Evolutionary conservation across 306 rosid species (phyloP).

Genomic region (Crotalaria pallida): DNA sequence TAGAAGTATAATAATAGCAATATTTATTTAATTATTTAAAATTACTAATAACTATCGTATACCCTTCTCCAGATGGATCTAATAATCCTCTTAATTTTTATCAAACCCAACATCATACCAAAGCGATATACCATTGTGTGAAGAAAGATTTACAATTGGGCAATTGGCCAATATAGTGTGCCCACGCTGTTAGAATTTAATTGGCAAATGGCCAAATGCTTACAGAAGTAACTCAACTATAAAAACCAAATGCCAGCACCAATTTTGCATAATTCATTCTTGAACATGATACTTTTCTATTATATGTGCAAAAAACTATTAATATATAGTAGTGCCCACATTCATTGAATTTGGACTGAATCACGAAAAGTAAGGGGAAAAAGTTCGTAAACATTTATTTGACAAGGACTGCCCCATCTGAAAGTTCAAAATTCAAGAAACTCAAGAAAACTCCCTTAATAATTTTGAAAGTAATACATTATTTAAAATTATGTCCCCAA

Average conservation of each 20-base stretch:
- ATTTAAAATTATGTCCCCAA: no score
- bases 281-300: conserved; percentile 4
- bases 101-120: no score
- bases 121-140: not conserved
- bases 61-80: no score
- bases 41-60: no score
- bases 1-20: no score
- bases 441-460: conserved; percentile 3
- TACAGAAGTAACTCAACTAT: not conserved
- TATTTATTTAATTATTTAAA: no score
- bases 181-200: conserved; percentile 3
- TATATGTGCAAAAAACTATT: not conserved
- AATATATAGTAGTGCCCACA: not conserved
- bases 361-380: not conserved
- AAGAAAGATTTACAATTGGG: conserved; percentile 7
- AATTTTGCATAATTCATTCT: not conserved
- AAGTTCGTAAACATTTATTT: not conserved
- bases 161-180: not conserved
- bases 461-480: not conserved
- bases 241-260: not conserved
- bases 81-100: no score
- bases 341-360: no score
- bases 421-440: not conserved
- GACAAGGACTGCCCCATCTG: not conserved
- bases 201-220: not conserved